Conservation (phyloP, 2,329 filamentous ascomycete genomes). For the Cytospora mali region DNA sequence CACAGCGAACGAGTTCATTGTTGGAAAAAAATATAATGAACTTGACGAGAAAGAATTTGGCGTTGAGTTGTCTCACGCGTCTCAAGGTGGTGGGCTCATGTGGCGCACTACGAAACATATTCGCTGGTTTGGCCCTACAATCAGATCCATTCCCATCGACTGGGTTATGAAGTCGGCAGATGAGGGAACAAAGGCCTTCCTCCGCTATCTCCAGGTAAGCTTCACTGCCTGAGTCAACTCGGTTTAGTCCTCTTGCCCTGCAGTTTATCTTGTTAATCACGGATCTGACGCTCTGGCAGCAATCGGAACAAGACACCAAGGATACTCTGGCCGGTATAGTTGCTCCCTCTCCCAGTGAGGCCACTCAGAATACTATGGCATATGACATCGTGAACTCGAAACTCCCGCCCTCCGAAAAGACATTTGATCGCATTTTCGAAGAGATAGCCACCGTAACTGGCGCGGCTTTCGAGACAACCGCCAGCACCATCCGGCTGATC, state of each 20-base stretch:
- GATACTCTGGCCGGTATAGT: background rate
- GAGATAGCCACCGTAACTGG: constrained; percentile 39
- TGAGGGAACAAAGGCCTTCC: constrained; percentile 11
- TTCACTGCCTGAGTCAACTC: no score
- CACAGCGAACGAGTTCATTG: constrained; percentile 27
- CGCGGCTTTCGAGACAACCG: constrained; percentile 44
- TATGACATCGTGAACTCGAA: background rate
- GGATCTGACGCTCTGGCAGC: background rate
- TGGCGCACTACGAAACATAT: constrained; percentile 31
- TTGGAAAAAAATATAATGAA: constrained; percentile 25
- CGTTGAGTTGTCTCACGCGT: constrained; percentile 15
- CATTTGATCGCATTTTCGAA: constrained; percentile 35
- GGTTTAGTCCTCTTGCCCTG: background rate
- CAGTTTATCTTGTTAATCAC: background rate
- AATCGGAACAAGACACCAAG: constrained; percentile 14
- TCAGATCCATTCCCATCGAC: constrained; percentile 25
- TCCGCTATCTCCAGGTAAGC: constrained; percentile 4
- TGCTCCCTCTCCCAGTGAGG: background rate
- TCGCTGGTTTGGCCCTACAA: constrained; percentile 28
- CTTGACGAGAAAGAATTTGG: constrained; percentile 27
- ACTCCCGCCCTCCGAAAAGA: constrained; percentile 41
- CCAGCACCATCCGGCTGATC: constrained; percentile 39
- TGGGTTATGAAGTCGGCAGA: constrained; percentile 24
- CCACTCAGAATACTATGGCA: background rate
- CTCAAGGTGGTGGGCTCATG: constrained; percentile 23